Evolutionary conservation across 2,329 filamentous ascomycete species (phyloP).

Genomic region (Cercospora nicotianae): DNA sequence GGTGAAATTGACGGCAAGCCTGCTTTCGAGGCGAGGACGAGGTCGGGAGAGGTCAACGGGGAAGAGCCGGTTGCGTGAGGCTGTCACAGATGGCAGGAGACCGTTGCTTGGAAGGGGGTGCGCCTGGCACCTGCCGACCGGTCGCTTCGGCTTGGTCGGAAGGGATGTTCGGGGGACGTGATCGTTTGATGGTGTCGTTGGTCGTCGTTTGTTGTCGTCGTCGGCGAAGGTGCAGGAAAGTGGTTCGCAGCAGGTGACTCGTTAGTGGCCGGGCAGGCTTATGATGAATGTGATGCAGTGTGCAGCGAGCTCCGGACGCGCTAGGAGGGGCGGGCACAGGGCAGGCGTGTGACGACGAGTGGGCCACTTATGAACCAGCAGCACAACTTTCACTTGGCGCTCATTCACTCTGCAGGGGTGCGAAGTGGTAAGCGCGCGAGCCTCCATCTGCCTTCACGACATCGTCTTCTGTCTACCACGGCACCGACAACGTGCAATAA

Average conservation of each 20-base stretch:
- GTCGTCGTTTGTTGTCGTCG: not conserved
- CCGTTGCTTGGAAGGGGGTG: constrained; percentile 7
- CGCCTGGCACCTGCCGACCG: not conserved
- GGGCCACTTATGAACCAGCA: not conserved
- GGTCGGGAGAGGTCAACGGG: not conserved
- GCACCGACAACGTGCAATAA: constrained; percentile 3
- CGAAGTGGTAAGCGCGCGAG: not conserved
- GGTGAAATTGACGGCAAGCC: not conserved
- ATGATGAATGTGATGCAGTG: not conserved
- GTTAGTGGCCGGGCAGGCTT: not conserved
- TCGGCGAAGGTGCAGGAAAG: not conserved
- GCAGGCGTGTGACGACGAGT: not conserved
- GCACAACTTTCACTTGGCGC: not conserved
- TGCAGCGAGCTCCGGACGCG: not conserved
- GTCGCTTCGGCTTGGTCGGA: constrained; percentile 1
- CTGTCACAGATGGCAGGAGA: constrained; percentile 4
- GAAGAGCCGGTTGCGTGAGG: not conserved
- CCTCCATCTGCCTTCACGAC: not conserved
- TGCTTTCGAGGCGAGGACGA: constrained; percentile 4
- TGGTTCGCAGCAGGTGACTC: not conserved
- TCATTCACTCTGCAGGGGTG: not conserved
- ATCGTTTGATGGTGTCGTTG: not conserved
- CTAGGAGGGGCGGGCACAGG: not conserved
- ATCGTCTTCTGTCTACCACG: not conserved
- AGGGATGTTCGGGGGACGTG: not conserved